phyloP scores from a whole-genome alignment of 1,284 basidiomycete species.

The Chalciporus piperatoides region DNA sequence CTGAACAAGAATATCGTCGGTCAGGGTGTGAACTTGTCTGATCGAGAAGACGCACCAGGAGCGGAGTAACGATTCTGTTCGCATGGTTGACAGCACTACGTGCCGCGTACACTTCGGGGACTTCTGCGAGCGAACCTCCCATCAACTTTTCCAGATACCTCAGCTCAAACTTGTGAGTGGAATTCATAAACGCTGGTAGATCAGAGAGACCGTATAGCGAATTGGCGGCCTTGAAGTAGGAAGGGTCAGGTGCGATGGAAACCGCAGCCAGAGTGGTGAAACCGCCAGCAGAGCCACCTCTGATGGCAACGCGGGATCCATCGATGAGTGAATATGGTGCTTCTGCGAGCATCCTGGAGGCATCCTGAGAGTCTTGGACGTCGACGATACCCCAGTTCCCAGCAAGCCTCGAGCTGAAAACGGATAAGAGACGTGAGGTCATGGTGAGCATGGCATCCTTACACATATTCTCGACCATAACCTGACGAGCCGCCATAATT shows the following conservation, averaged over 20 bases:
- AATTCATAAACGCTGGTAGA: slow-evolving; percentile 41
- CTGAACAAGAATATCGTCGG: slow-evolving; percentile 20
- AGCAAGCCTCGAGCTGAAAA: slow-evolving; percentile 13
- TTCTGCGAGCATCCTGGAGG: not conserved
- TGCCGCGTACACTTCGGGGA: slow-evolving; percentile 1
- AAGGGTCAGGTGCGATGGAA: slow-evolving; percentile 31
- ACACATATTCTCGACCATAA: slow-evolving; percentile 25
- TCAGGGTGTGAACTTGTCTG: not conserved
- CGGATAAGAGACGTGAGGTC: not conserved
- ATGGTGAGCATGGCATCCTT: not conserved
- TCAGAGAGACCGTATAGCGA: slow-evolving; percentile 56
- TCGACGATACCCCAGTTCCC: slow-evolving; percentile 22
- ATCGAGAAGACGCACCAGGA: not conserved
- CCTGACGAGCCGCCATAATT: slow-evolving; percentile 28
- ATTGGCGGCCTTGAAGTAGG: slow-evolving; percentile 30
- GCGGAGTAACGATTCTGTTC: slow-evolving; percentile 1
- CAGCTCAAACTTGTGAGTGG: slow-evolving; percentile 64
- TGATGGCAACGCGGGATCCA: slow-evolving; percentile 51
- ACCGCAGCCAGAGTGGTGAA: slow-evolving; percentile 53
- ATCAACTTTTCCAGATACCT: slow-evolving; percentile 49
- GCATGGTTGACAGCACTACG: slow-evolving; percentile 2
- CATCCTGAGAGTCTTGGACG: slow-evolving; percentile 18
- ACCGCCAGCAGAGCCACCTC: slow-evolving; percentile 58
- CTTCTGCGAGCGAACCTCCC: slow-evolving; percentile 41
- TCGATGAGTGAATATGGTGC: slow-evolving; percentile 8